Conservation (phyloP, 2,329 filamentous ascomycete species). For the Aspergillus sojae region DNA sequence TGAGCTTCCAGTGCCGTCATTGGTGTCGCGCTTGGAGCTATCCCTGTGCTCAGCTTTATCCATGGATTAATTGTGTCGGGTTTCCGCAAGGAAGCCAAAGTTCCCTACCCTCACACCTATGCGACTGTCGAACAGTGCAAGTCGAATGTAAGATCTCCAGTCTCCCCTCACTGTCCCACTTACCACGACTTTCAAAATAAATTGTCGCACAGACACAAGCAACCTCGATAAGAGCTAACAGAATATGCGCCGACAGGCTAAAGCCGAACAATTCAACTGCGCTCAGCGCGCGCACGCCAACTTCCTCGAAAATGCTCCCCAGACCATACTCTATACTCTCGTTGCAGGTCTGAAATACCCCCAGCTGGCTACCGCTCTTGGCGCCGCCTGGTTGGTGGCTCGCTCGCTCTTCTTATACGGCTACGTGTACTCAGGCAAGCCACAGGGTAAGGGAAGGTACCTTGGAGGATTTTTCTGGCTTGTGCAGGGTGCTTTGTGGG, state of each 20-base stretch:
- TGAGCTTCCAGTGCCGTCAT: slow-evolving; percentile 54
- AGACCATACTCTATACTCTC: slow-evolving; percentile 54
- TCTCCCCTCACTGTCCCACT: slow-evolving; percentile 30
- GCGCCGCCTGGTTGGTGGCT: slow-evolving; percentile 54
- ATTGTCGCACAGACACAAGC: neutral
- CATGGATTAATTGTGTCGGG: slow-evolving; percentile 51
- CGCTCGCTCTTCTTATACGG: slow-evolving; percentile 53
- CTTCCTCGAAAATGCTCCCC: slow-evolving; percentile 60
- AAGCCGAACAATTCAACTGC: slow-evolving; percentile 54
- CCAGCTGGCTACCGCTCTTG: slow-evolving; percentile 47
- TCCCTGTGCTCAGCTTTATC: slow-evolving; percentile 55
- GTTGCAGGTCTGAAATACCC: slow-evolving; percentile 60
- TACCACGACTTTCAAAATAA: neutral
- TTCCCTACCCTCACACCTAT: slow-evolving; percentile 62
- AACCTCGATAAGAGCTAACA: neutral
- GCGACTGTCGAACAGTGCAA: slow-evolving; percentile 59
- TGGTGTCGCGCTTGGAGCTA: slow-evolving; percentile 56
- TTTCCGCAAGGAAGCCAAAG: slow-evolving; percentile 55
- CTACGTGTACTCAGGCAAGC: slow-evolving; percentile 46
- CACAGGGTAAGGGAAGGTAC: slow-evolving; percentile 41
- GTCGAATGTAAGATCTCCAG: slow-evolving; percentile 39
- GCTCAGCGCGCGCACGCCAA: slow-evolving; percentile 62
- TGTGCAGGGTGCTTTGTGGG: slow-evolving; percentile 45
- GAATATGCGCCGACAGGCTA: slow-evolving; percentile 30
- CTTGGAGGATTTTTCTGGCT: slow-evolving; percentile 43